A percentile compares a stretch with the other conserved stretches of the same genome.
These are phyloP conservation scores for Nemania sp. DNA, from an alignment of 2,329 filamentous ascomycete genomes.

Conservation along the genomic window DNA sequence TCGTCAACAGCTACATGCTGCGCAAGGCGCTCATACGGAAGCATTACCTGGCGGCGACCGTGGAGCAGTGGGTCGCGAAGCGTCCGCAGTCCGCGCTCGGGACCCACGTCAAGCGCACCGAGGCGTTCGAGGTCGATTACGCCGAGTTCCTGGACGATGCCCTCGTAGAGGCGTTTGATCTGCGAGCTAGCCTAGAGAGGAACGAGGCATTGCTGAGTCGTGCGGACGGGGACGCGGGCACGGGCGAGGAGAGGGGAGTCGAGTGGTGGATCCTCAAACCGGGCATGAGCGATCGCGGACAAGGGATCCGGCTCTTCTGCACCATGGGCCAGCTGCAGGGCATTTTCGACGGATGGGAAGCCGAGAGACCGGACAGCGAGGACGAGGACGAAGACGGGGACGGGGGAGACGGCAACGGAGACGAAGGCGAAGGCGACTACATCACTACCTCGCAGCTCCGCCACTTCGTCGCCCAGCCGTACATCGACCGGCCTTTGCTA, in stretches of 20 bases:
- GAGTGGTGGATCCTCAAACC: slow-evolving; percentile 99
- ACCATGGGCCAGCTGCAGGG: slow-evolving; percentile 79
- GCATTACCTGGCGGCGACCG: slow-evolving; percentile 85
- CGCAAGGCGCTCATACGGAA: slow-evolving; percentile 96
- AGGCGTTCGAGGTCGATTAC: slow-evolving; percentile 93
- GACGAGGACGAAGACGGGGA: slow-evolving; percentile 63
- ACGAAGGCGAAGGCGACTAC: slow-evolving; percentile 47
- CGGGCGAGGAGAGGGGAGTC: slow-evolving; percentile 54
- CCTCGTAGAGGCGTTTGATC: slow-evolving; percentile 84
- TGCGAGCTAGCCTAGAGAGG: slow-evolving; percentile 74
- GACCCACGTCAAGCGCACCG: slow-evolving; percentile 73
- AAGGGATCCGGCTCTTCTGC: slow-evolving; percentile 88
- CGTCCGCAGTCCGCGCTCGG: slow-evolving; percentile 72
- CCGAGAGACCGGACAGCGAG: slow-evolving; percentile 65
- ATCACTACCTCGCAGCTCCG: slow-evolving; percentile 89
- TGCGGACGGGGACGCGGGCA: slow-evolving; percentile 18
- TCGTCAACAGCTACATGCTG: slow-evolving; percentile 91
- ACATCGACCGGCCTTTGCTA: slow-evolving; percentile 87
- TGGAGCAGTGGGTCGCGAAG: slow-evolving; percentile 85
- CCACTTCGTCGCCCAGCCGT: slow-evolving; percentile 94
- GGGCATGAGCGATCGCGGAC: slow-evolving; percentile 94
- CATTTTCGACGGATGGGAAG: slow-evolving; percentile 94
- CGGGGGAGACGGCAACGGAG: slow-evolving; percentile 36
- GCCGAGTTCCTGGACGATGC: slow-evolving; percentile 96
- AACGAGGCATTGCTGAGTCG: slow-evolving; percentile 56